Evolutionary conservation across 2,329 filamentous ascomycete species (phyloP), one percentile per base, ranked within the genome.

Genomic region (Stachybotrys chlorohalonatus): DNA sequence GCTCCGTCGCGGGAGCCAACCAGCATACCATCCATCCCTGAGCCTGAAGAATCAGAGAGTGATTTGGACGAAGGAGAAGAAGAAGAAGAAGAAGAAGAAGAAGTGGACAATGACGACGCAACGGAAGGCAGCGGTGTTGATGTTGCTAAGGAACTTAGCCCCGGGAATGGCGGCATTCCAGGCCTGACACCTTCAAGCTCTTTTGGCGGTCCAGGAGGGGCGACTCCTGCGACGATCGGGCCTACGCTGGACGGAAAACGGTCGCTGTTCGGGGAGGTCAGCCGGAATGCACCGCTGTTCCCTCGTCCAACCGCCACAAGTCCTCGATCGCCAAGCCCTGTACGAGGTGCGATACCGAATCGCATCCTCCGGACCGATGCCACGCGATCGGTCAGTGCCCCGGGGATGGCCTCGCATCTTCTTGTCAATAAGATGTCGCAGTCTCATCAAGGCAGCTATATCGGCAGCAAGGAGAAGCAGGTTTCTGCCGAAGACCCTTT

Each of bases 271-370:
- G 82, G 80, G 8, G 79, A 84, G 55, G 64, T 83, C 46, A 69
- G 69, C 55, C 73, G 73, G 46, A 76, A 73, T 47, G 75, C 74
- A 16, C 80, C 81, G 0, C 58, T 78, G 30, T 80, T 88, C 54
- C 73, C 81, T 9, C 81, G 79, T 39, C 74, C 80, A 30, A 75
- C 68, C 39, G 73, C 72, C 17, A 73, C 75, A n/a, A 85, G 81
- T 59, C 85, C 87, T 50, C 82, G 86, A 42, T 90, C 87, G 9
- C 87, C 88, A 1, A 91, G 87, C 59, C 87, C 88, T 1, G 72
- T 89, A 31, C 82, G 86, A 39, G 74, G 77, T 53, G 77, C 81
- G 47, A 70, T 83, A 32, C 81, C 83, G 36, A 68, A 73, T 56
- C 74, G 77, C 60, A 62, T 79, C 31, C 61, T 76, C 6, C 70